Base-by-base conservation (phyloP, 78 protist species). In the Creolimax fragrantissima region DNA sequence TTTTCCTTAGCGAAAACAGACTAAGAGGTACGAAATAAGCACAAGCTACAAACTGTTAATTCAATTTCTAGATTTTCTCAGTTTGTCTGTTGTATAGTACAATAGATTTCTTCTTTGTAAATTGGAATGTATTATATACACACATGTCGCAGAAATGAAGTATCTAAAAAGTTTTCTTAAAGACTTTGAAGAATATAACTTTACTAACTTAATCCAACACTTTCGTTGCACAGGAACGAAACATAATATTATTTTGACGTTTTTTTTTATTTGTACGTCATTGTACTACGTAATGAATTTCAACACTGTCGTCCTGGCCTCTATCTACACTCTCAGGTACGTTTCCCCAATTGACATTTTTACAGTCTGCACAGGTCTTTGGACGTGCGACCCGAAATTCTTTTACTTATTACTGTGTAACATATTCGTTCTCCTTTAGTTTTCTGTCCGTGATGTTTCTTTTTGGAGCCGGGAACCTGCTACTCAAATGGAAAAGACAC, bases 381-480 rank as follows among this genome's bases (percentile, higher is more conserved):
- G n/a, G n/a, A n/a, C n/a, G n/a, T n/a, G n/a, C n/a, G n/a, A n/a
- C n/a, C n/a, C n/a, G n/a, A n/a, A n/a, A n/a, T n/a, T n/a, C n/a
- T n/a, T n/a, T n/a, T n/a, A n/a, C n/a, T n/a, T n/a, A n/a, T n/a
- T n/a, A n/a, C n/a, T n/a, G n/a, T n/a, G n/a, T n/a, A n/a, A n/a
- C 74, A 32, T 24, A 1, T 58, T 58, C 74, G 74, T 58, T 58
- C 24, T 58, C 11, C 74, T 58, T 5, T 35, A 90, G 96, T n/a
- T 96, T 96, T 88, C 90, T 96, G 35, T 91, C 95, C 45, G 98
- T 96, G 47, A 95, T 96, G 97, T 32, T 90, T 43, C 88, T 96
- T 44, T 95, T 95, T 44, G 97, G 95, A 2, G 35, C 93, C 44
- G 97, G 97, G 84, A 95, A 94, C 88, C 85, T 96, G 95, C 35